These are phyloP conservation scores for Sonneratia caseolaris DNA, from an alignment of 345 rosid genomes.

Conservation along the genomic window DNA sequence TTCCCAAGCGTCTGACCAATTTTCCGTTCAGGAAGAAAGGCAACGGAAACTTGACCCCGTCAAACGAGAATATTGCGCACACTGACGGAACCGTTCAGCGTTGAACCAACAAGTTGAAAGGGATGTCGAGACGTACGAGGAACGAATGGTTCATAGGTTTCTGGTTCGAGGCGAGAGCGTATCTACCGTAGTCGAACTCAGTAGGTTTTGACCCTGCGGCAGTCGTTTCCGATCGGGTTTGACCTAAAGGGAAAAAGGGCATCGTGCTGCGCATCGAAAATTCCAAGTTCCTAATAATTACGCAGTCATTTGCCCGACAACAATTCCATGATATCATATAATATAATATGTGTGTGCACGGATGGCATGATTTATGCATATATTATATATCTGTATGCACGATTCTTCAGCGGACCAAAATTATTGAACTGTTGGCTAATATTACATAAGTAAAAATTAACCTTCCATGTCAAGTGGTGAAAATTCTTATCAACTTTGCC, in stretches of 20 bases:
- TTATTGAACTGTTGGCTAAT: background rate
- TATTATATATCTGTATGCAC: background rate
- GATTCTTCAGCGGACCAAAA: background rate
- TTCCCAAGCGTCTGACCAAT: background rate
- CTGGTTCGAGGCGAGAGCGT: no score
- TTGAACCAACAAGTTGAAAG: no score
- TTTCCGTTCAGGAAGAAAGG: background rate
- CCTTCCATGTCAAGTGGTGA: background rate
- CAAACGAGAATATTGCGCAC: no score
- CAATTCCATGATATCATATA: conserved; percentile 1
- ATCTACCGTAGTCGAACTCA: no score
- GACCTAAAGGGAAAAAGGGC: background rate
- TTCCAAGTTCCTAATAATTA: conserved; percentile 1
- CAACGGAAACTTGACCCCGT: no score
- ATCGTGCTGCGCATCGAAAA: conserved; percentile 1
- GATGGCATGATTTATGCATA: background rate
- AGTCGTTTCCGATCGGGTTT: background rate
- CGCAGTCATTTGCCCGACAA: conserved; percentile 4
- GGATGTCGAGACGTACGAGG: no score
- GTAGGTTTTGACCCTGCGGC: no score
- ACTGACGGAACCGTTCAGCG: no score
- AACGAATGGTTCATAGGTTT: no score
- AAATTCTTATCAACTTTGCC: background rate
- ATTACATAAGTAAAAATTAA: background rate
- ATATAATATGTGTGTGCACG: conserved; percentile 6